phyloP scores from a whole-genome alignment of 805 yeast species.

The Starmera dryadoides region DNA sequence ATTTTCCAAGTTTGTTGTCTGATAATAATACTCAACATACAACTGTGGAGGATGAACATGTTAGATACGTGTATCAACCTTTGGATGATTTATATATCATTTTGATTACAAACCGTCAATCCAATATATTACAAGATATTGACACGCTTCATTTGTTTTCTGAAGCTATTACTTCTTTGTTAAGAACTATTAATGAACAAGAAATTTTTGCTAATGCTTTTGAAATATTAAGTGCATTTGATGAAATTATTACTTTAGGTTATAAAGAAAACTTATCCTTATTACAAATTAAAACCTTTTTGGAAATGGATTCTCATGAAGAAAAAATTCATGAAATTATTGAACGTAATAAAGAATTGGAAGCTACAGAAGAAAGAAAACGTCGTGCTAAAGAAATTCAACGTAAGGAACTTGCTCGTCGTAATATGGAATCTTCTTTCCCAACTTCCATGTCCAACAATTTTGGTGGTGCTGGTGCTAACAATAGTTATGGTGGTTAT shows the following conservation, averaged over 20 bases:
- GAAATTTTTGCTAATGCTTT: constrained; percentile 82
- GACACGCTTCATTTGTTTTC: constrained; percentile 84
- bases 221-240: constrained; percentile 86
- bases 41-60: constrained; percentile 85
- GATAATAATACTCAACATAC: constrained; percentile 77
- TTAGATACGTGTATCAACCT: constrained; percentile 93
- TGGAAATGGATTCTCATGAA: constrained; percentile 97
- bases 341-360: constrained; percentile 92
- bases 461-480: constrained; percentile 16
- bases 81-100: constrained; percentile 90
- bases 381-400: constrained; percentile 89
- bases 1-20: constrained; percentile 74
- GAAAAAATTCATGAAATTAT: constrained; percentile 98
- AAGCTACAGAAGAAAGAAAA: constrained; percentile 95
- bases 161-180: constrained; percentile 69
- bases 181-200: constrained; percentile 68
- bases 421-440: constrained; percentile 42
- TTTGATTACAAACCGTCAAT: constrained; percentile 80
- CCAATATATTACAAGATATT: constrained; percentile 90
- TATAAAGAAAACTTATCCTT: constrained; percentile 80
- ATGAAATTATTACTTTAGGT: constrained; percentile 86
- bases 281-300: constrained; percentile 77
- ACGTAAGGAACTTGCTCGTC: constrained; percentile 63
- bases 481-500: constrained; percentile 6
- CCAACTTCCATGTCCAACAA: constrained; percentile 23